A percentile compares a stretch with the other conserved stretches of the same genome.
phyloP scores from a whole-genome alignment of 768 basidiomycete species.

The Tephrocybe sp. region DNA sequence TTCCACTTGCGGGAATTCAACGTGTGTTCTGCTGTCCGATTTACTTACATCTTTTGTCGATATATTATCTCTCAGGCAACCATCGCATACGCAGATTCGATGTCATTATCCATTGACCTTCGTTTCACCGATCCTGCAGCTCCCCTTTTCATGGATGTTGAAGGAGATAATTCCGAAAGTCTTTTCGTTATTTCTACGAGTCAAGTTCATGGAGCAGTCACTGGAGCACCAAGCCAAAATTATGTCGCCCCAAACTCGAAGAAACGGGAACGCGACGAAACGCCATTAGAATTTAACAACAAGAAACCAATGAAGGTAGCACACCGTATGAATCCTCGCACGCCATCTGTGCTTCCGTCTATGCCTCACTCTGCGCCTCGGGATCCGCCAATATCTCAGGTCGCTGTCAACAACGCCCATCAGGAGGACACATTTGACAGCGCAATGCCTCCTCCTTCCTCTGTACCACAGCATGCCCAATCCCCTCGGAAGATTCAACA shows the following conservation, averaged over 20 bases:
- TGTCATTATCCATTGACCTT: conserved; percentile 62
- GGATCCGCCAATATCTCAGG: conserved; percentile 2
- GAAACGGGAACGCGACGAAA: conserved; percentile 48
- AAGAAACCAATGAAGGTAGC: conserved; percentile 58
- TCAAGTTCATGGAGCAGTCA: conserved; percentile 44
- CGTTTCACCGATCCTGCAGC: conserved; percentile 74
- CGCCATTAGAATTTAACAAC: conserved; percentile 38
- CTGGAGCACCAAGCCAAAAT: conserved; percentile 25
- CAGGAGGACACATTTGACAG: not conserved
- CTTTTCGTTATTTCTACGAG: conserved; percentile 83
- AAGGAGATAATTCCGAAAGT: conserved; percentile 61
- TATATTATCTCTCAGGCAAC: conserved; percentile 61
- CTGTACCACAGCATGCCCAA: conserved; percentile 9
- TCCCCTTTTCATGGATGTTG: conserved; percentile 77
- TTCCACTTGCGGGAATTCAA: conserved; percentile 87
- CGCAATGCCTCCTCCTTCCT: conserved; percentile 17
- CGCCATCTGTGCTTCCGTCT: conserved; percentile 11
- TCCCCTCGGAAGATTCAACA: conserved; percentile 31
- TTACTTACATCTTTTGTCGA: not conserved
- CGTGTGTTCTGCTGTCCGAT: conserved; percentile 36
- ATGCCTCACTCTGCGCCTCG: conserved; percentile 2
- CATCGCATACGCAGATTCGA: conserved; percentile 75
- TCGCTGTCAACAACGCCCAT: not conserved
- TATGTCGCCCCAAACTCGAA: conserved; percentile 24
- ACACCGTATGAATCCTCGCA: conserved; percentile 27